Evolutionary conservation across 495 filamentous ascomycete species (phyloP).

Genomic region (Astrothelium macrocarpum): DNA sequence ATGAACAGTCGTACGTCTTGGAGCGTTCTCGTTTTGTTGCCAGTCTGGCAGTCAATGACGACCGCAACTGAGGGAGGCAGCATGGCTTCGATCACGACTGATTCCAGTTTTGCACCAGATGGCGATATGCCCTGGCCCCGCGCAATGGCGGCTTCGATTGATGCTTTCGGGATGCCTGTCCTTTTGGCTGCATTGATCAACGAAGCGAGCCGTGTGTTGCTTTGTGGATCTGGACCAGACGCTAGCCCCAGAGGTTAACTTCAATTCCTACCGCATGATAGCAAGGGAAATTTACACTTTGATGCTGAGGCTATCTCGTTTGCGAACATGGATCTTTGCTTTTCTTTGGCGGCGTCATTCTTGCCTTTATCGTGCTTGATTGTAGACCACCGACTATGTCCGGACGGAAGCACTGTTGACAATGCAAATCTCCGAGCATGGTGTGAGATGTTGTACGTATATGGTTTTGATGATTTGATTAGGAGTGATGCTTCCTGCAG

Average conservation of each 20-base stretch:
- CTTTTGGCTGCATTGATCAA: conserved; percentile 75
- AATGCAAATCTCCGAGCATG: conserved; percentile 42
- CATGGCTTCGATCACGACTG: conserved; percentile 71
- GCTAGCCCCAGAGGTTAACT: conserved; percentile 28
- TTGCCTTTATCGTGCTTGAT: conserved; percentile 90
- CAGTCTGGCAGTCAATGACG: conserved; percentile 76
- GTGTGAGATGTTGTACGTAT: neutral
- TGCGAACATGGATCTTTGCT: conserved; percentile 36
- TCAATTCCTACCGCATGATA: conserved; percentile 11
- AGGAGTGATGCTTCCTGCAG: neutral
- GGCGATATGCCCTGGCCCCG: conserved; percentile 75
- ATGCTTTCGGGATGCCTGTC: conserved; percentile 69
- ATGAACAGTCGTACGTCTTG: conserved; percentile 59
- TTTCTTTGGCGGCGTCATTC: conserved; percentile 53
- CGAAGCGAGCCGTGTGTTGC: conserved; percentile 63
- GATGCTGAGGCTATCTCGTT: conserved; percentile 47
- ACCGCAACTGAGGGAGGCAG: conserved; percentile 66
- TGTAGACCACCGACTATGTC: conserved; percentile 89
- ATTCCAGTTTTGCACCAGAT: conserved; percentile 62
- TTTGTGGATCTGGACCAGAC: conserved; percentile 57
- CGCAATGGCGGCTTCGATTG: conserved; percentile 74
- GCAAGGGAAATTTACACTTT: conserved; percentile 37
- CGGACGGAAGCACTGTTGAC: conserved; percentile 44
- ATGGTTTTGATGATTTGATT: neutral
- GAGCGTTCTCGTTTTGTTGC: conserved; percentile 62